A percentile compares a stretch with the other conserved stretches of the same genome.
Evolutionary conservation across 2,329 filamentous ascomycete genomes (phyloP).

Genomic region (Sclerotinia sclerotiorum): DNA sequence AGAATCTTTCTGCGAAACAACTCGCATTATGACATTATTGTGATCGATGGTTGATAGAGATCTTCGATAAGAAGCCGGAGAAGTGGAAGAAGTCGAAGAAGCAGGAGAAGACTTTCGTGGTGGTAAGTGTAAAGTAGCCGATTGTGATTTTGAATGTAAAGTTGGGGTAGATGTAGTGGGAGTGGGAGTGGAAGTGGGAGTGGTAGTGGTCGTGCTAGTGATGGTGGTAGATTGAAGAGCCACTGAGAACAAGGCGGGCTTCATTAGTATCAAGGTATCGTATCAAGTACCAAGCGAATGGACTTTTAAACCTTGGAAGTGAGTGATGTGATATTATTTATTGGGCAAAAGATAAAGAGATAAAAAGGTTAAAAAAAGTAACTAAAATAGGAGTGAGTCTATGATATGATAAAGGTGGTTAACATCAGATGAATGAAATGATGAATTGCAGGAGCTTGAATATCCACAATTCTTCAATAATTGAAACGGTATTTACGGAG

Average conservation of each 20-base stretch:
- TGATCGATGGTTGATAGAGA: constrained; percentile 30
- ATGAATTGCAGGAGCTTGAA: constrained; percentile 10
- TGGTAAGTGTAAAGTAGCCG: background rate
- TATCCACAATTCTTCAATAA: background rate
- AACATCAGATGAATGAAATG: background rate
- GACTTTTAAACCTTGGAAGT: too few species aligned
- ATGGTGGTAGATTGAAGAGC: background rate
- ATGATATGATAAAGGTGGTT: too few species aligned
- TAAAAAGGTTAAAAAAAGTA: too few species aligned
- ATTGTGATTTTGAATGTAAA: background rate
- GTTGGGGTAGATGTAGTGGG: background rate
- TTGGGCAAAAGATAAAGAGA: too few species aligned
- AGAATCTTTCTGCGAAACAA: constrained; percentile 38
- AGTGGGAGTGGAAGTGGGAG: too few species aligned
- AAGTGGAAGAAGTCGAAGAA: constrained; percentile 17
- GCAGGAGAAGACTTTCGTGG: background rate
- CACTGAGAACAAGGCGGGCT: background rate
- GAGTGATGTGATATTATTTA: background rate
- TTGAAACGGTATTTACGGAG: background rate
- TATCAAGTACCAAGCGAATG: background rate
- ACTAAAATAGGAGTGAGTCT: constrained; percentile 1
- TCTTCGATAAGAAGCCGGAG: background rate
- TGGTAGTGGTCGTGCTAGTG: too few species aligned
- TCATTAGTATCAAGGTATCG: background rate
- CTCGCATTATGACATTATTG: constrained; percentile 49